Percentiles rank a stretch among this genome's conserved stretches.
phyloP scores from a whole-genome alignment of 2,329 filamentous ascomycete species.

The Colletotrichum ledebouriae region DNA sequence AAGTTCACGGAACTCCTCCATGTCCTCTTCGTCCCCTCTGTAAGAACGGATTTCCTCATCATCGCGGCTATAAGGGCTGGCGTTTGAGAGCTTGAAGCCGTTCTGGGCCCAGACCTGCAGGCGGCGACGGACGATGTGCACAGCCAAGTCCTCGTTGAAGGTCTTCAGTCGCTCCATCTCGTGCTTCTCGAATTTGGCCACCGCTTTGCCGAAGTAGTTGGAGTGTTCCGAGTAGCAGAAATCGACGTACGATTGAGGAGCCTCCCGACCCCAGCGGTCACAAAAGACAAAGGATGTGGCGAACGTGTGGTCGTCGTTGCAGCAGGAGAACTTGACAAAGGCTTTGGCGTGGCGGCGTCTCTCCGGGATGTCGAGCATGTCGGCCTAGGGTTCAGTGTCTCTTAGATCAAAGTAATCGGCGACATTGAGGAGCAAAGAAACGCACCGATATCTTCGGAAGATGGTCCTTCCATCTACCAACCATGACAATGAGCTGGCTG shows the following conservation, averaged over 20 bases:
- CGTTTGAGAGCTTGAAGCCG: slow-evolving; percentile 5
- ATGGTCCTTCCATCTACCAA: neutral
- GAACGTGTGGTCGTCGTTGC: neutral
- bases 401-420: neutral
- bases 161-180: neutral
- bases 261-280: neutral
- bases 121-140: slow-evolving; percentile 3
- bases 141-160: slow-evolving; percentile 17
- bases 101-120: neutral
- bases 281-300: neutral
- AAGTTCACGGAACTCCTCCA: neutral
- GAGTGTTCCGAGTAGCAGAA: neutral
- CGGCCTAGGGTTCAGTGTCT: neutral
- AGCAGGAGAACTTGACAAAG: slow-evolving; percentile 11
- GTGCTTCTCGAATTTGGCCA: slow-evolving; percentile 5
- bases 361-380: neutral
- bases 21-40: neutral
- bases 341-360: neutral
- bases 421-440: neutral
- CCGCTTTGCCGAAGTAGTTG: neutral
- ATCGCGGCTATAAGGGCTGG: neutral
- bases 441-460: slow-evolving; percentile 1
- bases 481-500: neutral
- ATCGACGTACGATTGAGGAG: neutral
- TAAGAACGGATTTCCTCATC: neutral